Conservation (phyloP, 2,329 filamentous ascomycete species). For the Scedosporium boydii region DNA sequence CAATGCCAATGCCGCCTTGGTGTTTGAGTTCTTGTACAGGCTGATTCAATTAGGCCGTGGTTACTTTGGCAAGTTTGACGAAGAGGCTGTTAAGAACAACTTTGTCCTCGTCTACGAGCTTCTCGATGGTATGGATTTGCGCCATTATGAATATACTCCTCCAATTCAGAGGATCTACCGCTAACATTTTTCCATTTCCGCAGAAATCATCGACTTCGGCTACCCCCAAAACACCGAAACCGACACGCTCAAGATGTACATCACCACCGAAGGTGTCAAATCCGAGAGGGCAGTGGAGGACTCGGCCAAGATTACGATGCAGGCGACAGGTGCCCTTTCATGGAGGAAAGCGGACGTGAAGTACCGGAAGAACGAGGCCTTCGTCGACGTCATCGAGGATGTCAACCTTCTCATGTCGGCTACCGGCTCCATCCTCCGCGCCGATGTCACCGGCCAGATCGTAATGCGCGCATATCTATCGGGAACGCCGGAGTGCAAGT, state of each 20-base stretch:
- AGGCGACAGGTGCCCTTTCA: slow-evolving; percentile 91
- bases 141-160: neutral
- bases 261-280: slow-evolving; percentile 97
- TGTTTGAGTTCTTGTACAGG: slow-evolving; percentile 96
- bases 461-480: slow-evolving; percentile 97
- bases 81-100: slow-evolving; percentile 99
- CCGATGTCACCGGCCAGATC: slow-evolving; percentile 94
- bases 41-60: slow-evolving; percentile 82
- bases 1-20: slow-evolving; percentile 95
- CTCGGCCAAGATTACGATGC: slow-evolving; percentile 97
- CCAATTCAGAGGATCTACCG: neutral
- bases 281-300: slow-evolving; percentile 79
- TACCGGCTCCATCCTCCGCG: slow-evolving; percentile 84
- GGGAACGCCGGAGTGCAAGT: slow-evolving; percentile 97
- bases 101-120: slow-evolving; percentile 98
- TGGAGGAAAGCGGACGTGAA: slow-evolving; percentile 97
- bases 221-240: slow-evolving; percentile 99
- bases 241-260: slow-evolving; percentile 99
- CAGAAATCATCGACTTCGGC: slow-evolving; percentile 97
- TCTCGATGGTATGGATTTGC: slow-evolving; percentile 59
- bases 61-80: slow-evolving; percentile 98
- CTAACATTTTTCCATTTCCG: neutral
- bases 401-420: slow-evolving; percentile 99
- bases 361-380: slow-evolving; percentile 98
- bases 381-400: slow-evolving; percentile 98